Base-by-base conservation (phyloP, 1,284 basidiomycete genomes). In the Boletus sp. region DNA sequence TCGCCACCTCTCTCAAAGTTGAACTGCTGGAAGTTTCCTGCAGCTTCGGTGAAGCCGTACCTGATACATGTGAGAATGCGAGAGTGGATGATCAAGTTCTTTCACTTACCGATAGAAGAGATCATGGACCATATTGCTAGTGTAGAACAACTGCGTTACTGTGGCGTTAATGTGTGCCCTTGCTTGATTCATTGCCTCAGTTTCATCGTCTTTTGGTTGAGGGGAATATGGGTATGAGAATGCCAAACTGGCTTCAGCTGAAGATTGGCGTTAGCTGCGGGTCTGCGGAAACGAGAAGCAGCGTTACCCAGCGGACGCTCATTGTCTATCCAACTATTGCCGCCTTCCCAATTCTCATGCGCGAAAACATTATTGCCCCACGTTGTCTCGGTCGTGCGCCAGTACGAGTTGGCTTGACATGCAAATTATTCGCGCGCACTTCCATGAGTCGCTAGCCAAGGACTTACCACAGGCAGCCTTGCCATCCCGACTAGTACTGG, bases 11-110 rank as follows among this genome's bases (percentile, higher is more conserved):
- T 82, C 1, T 84, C 91, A 63, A 93, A 94, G 81, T 98, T 97
- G 78, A 91, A 77, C 65, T 94, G 90, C 70, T 98, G 94, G 85
- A 98, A 98, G 78, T 98, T 98, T 32, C 94, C 93, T 3, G 91
- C 76, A 8, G 80, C 76, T 69, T 97, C 94, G 63, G 89, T 88
- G 68, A 97, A 96, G 23, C 94, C 94, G 55, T 93, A 87, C 35
- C 82, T 80, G 55, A 26, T 22, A 34, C 7, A 26, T 0, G 6
- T 19, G 41, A 8, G 44, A n/a, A 20, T 2, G 3, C 39, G n/a
- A 35, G 14, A 62, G 33, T 66, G 59, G 14, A 69, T 51, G 30
- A 38, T 10, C 2, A 36, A 13, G 37, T 26, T 6, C 4, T 17
- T 20, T 13, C 47, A 57, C 65, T 50, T 60, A 76, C 65, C 81